Conservation (phyloP, 225 moss, liverwort and hornwort species). For the Rhytidiadelphus loreus region DNA sequence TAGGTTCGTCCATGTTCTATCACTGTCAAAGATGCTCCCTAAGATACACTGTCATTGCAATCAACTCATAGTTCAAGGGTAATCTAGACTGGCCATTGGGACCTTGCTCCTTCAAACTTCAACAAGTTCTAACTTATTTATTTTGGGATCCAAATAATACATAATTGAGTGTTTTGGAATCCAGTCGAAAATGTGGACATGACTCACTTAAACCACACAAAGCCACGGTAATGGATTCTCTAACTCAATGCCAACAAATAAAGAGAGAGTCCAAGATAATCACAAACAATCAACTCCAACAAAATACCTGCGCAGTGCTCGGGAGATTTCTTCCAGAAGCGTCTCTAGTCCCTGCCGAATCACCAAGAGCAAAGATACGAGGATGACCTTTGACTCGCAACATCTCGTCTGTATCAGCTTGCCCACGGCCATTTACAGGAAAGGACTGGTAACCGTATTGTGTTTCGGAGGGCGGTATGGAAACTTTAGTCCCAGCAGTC, state of each 20-base stretch:
- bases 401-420: slow-evolving; percentile 89
- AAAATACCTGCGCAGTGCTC: slow-evolving; percentile 67
- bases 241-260: background rate
- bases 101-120: background rate
- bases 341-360: slow-evolving; percentile 73
- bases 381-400: slow-evolving; percentile 85
- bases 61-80: background rate
- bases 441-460: slow-evolving; percentile 54
- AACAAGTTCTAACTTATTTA: background rate
- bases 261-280: background rate
- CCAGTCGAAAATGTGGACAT: background rate
- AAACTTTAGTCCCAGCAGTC: slow-evolving; percentile 69
- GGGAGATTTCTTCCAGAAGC: slow-evolving; percentile 64
- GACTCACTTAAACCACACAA: background rate
- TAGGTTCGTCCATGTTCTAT: background rate
- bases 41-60: background rate
- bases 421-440: slow-evolving; percentile 84
- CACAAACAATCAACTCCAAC: background rate
- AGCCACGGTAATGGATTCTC: background rate
- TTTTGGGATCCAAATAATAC: background rate
- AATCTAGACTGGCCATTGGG: background rate
- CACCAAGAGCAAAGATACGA: slow-evolving; percentile 89
- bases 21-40: background rate
- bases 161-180: background rate
- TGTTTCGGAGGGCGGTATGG: slow-evolving; percentile 54